phyloP scores from a whole-genome alignment of 2,329 filamentous ascomycete species.

The Clarireedia monteithiana region DNA sequence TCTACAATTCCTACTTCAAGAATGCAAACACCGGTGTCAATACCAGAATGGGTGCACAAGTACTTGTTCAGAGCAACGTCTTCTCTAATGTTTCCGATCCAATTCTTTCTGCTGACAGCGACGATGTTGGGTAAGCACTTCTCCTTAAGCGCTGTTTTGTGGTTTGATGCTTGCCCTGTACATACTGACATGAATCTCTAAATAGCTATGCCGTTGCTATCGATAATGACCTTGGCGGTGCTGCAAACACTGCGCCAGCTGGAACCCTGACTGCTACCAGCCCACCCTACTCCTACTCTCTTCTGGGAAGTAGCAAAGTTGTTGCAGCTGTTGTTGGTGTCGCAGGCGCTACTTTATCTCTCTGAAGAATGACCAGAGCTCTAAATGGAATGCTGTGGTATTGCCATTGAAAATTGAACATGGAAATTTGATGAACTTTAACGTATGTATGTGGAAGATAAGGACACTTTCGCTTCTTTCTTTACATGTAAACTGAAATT shows the following conservation, averaged over 20 bases:
- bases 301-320: constrained; percentile 42
- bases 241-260: constrained; percentile 39
- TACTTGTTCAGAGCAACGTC: constrained; percentile 48
- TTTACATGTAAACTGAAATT: too few species aligned
- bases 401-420: too few species aligned
- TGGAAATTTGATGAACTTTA: too few species aligned
- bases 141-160: not conserved
- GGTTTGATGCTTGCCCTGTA: too few species aligned
- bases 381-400: not conserved
- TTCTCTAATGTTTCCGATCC: constrained; percentile 37
- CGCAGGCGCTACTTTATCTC: constrained; percentile 30
- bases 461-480: too few species aligned
- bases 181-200: not conserved
- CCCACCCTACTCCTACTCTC: constrained; percentile 45
- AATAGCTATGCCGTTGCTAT: constrained; percentile 31
- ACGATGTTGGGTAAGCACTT: constrained; percentile 7
- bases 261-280: constrained; percentile 36
- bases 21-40: constrained; percentile 45
- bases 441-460: too few species aligned
- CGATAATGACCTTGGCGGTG: constrained; percentile 41
- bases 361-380: constrained; percentile 15
- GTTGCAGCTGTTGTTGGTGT: constrained; percentile 30
- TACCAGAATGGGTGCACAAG: constrained; percentile 47
- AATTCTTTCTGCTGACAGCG: constrained; percentile 10
- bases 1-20: constrained; percentile 39